phyloP scores from a whole-genome alignment of 345 rosid species.

The Cardamine occulta region DNA sequence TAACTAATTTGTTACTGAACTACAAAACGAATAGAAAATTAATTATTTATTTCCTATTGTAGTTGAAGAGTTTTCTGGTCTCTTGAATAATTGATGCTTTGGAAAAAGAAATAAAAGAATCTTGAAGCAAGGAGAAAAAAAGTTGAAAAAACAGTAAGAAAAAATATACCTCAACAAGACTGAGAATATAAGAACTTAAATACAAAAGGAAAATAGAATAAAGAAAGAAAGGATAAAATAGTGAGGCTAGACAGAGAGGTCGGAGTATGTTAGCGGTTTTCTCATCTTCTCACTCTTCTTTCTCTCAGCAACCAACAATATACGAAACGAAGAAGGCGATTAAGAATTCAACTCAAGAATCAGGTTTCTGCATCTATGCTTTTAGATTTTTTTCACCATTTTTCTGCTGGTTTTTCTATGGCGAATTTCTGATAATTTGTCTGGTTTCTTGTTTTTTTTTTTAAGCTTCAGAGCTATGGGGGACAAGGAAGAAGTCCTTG shows the following conservation, averaged over 20 bases:
- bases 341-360: not conserved
- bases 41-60: not conserved
- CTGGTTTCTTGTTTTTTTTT: not conserved
- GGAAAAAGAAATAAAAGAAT: not conserved
- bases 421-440: not conserved
- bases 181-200: not conserved
- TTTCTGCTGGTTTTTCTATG: conserved; percentile 13
- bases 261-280: conserved; percentile 41
- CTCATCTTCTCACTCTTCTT: conserved; percentile 37
- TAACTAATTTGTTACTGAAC: not conserved
- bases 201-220: not conserved
- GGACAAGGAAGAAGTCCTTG: conserved; percentile 81
- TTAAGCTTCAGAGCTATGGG: conserved; percentile 49
- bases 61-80: not conserved
- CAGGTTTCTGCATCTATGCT: conserved; percentile 11
- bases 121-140: conserved; percentile 24
- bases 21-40: not conserved
- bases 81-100: no score
- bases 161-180: conserved; percentile 20
- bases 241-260: conserved; percentile 21
- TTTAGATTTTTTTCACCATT: not conserved
- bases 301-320: conserved; percentile 11
- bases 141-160: conserved; percentile 20
- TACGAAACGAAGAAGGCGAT: conserved; percentile 1
- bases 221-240: conserved; percentile 17